Evolutionary conservation across 2,329 filamentous ascomycete species (phyloP).

Genomic region (Colletotrichum liaoningense): DNA sequence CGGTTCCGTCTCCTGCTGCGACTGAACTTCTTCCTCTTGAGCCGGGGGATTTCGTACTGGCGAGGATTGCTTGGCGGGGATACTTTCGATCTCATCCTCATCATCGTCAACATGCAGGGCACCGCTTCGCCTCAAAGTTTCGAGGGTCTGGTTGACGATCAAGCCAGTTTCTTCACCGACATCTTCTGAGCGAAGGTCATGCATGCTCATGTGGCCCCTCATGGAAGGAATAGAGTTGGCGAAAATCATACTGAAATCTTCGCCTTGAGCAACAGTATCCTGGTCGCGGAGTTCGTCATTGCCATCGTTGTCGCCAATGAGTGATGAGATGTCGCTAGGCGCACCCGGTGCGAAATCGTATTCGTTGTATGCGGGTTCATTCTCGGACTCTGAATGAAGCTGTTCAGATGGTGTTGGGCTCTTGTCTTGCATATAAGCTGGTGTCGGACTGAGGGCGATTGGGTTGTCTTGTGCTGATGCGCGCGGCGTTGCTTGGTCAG

Average conservation of each 20-base stretch:
- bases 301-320: constrained; percentile 36
- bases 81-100: constrained; percentile 9
- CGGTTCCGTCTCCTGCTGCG: not conserved
- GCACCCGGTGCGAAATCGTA: constrained; percentile 32
- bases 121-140: constrained; percentile 57
- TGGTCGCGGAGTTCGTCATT: constrained; percentile 40
- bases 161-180: constrained; percentile 67
- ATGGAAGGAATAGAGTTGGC: constrained; percentile 65
- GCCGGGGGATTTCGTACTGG: not conserved
- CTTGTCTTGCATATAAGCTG: constrained; percentile 11
- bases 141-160: constrained; percentile 67
- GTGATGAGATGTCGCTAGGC: constrained; percentile 29
- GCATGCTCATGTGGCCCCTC: constrained; percentile 52
- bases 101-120: constrained; percentile 30
- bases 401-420: constrained; percentile 27
- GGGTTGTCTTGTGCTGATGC: constrained; percentile 33
- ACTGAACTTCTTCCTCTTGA: not conserved
- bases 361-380: constrained; percentile 21
- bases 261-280: constrained; percentile 60
- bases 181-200: constrained; percentile 52
- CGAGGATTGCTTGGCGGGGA: constrained; percentile 1
- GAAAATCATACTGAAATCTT: constrained; percentile 71
- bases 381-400: constrained; percentile 24
- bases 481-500: constrained; percentile 51
- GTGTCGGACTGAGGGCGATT: constrained; percentile 6